Base-by-base conservation (phyloP, 1,284 basidiomycete species). In the Abortiporus biennis region DNA sequence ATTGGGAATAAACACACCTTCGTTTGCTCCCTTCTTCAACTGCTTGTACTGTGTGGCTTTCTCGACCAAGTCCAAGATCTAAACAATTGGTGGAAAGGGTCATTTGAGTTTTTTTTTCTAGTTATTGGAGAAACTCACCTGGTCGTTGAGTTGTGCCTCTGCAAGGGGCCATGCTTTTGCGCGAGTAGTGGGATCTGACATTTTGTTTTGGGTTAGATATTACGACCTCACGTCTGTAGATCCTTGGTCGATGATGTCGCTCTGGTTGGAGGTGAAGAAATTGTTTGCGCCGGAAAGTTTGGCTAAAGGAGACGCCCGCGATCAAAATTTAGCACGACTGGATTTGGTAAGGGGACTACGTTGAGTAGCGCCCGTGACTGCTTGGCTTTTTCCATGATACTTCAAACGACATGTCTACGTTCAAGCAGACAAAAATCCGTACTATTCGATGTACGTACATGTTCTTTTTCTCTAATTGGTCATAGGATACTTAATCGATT, bases 1-100 rank as follows among this genome's bases (percentile, higher is more conserved):
- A 6, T 6, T 38, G 22, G 22, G 15, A n/a, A n/a, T 39, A 50
- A 33, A 49, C 72, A 27, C 38, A 87, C 88, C 86, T 76, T 96
- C 92, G 64, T 96, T 96, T 32, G 92, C 92, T 51, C 95, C 95
- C 74, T 99, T 99, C 74, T 98, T 99, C 42, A 99, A 72, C 68
- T 97, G 92, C 69, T 95, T 94, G 74, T 94, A 95, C 64, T 92
- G 86, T 27, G 80, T 75, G 36, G 90, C 90, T 67, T 93, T 88
- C 67, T 92, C 87, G 27, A 92, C 82, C 45, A 94, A 72, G 55
- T 94, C 92, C 45, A 95, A 74, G 58, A 94, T 92, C 91, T 93
- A 57, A 9, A 38, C 11, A 16, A 30, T 35, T 29, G 27, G n/a
- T 29, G 8, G 27, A 8, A 29, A 8, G 27, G 27, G 16, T 8